Percentiles rank a stretch among this genome's conserved stretches.
phyloP scores from a whole-genome alignment of 495 filamentous ascomycete species.

The Melanomma pulvis-pyrius region DNA sequence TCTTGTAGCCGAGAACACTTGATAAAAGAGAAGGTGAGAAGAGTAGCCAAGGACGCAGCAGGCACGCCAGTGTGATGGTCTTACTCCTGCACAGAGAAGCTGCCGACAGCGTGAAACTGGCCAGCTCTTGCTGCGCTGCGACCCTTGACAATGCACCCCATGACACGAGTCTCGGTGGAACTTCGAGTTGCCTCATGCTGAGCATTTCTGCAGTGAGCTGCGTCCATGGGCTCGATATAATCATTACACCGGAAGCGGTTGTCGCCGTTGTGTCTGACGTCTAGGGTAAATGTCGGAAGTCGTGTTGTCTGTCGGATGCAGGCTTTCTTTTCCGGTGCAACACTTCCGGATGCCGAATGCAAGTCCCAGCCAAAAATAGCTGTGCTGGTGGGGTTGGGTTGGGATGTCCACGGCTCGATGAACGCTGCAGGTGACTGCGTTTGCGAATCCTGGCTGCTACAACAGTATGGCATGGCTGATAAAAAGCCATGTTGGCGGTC shows the following conservation, averaged over 20 bases:
- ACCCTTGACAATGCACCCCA: background rate
- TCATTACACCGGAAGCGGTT: background rate
- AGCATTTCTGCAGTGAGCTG: no score
- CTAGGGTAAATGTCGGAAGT: background rate
- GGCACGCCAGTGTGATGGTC: background rate
- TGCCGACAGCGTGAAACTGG: background rate
- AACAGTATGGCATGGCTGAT: no score
- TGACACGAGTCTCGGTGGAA: no score
- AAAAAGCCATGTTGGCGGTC: background rate
- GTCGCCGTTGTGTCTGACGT: background rate
- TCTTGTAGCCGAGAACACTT: background rate
- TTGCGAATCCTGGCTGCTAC: background rate
- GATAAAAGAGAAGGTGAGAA: background rate
- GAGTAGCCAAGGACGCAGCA: background rate
- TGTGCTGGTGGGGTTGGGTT: background rate
- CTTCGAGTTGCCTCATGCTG: no score
- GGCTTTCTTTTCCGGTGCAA: background rate
- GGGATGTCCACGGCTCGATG: no score
- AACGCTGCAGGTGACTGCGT: background rate
- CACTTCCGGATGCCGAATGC: background rate
- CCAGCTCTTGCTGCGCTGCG: background rate
- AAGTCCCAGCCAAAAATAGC: slow-evolving; percentile 6
- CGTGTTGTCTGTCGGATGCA: background rate
- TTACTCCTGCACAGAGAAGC: background rate
- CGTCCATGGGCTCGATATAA: background rate